Evolutionary conservation across 1,139 yeast species (phyloP), one percentile per base, ranked within the genome.

Genomic region (Wickerhamiella infanticola): DNA sequence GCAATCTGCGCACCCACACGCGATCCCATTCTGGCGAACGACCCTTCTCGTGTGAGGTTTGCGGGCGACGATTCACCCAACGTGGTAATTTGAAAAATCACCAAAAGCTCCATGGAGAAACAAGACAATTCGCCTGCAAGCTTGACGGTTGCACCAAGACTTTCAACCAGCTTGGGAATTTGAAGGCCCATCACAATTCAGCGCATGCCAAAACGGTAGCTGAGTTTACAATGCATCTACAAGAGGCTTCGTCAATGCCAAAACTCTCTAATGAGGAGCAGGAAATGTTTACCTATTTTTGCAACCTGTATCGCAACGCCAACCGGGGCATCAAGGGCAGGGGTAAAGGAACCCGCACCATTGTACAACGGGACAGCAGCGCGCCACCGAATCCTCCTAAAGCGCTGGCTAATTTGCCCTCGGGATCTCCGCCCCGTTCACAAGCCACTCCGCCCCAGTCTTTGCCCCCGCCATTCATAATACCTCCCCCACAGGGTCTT

Each of bases 71-170:
- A 36, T 86, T 86, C 61, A 84, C 94, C 46, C 75, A 95, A 58
- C 82, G 86, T 61, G 96, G 96, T 24, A 85, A 86, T 63, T 70
- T 83, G 54, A 88, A 88, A 24, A 94, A 94, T 8, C 96, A 86
- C 63, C 69, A 71, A 60, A 65, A 83, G 48, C 85, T 94, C 0
- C 96, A 84, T 64, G 79, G 78, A 48, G 78, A 82, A 55, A 68
- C 76, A 51, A 79, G 82, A 56, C 95, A 95, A 6, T 84, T 68
- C 61, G 74, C 75, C 50, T 88, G 97, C 63, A 77, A 74, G 53
- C 69, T 88, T 49, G 95, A 85, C 61, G 70, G 73, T 46, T 88
- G 97, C 65, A 79, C 75, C 55, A 86, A 86, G 64, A 74, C 82
- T 3, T 88, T 88, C 58, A 83, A 95, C 0, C 97, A 88, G 64